Base-by-base conservation (phyloP, 2,329 filamentous ascomycete genomes). In the Pestalotiopsis sp. region DNA sequence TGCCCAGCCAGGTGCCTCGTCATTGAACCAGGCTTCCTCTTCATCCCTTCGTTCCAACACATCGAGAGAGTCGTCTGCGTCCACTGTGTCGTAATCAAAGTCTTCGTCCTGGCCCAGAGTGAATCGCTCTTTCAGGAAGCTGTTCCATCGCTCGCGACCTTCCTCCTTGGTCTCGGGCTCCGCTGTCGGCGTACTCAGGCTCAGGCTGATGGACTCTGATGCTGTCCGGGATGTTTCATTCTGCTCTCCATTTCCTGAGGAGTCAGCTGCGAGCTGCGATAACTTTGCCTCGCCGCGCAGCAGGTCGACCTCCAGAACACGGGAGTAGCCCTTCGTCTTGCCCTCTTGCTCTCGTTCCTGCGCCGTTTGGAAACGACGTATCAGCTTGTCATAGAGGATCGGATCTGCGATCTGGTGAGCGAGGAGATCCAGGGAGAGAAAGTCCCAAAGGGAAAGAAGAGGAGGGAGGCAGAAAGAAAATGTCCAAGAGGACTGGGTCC, bases 21-120 rank as follows among this genome's bases (percentile, higher is more conserved):
- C 89, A 25, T 94, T 93, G 76, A 97, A 95, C 83, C 93, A 97
- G 23, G 85, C 86, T 49, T 97, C 93, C 78, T 95, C 86, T 14
- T 83, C 83, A 66, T 91, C 90, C n/a, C 84, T 81, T 71, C 82
- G 88, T 84, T 76, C 85, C 79, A 84, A 81, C 77, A 79, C 89
- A 77, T 97, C 94, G 68, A 90, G 91, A 23, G 90, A 90, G 38
- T 94, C 90, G 75, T 92, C 90, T 45, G 83, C 82, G 76, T 97
- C 94, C 4, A 97, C 91, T 2, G 72, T 74, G 1, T 75, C 78
- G 76, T 97, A 97, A 70, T 95, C 91, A 74, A 97, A 95, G 62
- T 97, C 94, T 1, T 86, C 84, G 75, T 97, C 94, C 5, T 86
- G 86, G 0, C 94, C 94, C 23, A 85, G 82, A 38, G 97, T 79